Percentiles rank a stretch among this genome's conserved stretches.
phyloP scores from a whole-genome alignment of 179 eudicot genomes.

The Monotropa hypopitys region DNA sequence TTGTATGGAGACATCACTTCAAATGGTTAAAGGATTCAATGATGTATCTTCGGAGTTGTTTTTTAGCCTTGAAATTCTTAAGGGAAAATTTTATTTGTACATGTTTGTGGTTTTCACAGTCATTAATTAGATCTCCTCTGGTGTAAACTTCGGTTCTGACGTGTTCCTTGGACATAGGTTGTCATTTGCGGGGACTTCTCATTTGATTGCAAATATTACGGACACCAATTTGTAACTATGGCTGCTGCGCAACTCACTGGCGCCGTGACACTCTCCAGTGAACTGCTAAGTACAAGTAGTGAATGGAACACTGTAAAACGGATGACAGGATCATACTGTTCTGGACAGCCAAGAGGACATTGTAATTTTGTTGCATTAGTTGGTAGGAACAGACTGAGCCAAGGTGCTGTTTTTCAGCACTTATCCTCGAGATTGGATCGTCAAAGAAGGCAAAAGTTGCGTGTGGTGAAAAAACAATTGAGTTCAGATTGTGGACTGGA shows the following conservation, averaged over 20 bases:
- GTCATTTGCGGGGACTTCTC: conserved; percentile 3
- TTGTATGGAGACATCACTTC: neutral
- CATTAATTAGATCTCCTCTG: neutral
- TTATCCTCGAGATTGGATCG: conserved; percentile 18
- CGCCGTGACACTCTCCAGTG: conserved; percentile 17
- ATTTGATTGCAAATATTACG: neutral
- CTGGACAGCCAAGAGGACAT: conserved; percentile 8
- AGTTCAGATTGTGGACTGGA: conserved; percentile 37
- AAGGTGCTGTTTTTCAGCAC: conserved; percentile 12
- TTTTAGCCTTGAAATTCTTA: neutral
- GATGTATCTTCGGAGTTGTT: neutral
- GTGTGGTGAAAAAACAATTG: conserved; percentile 15
- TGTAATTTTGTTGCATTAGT: conserved; percentile 9
- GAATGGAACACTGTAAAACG: conserved; percentile 20
- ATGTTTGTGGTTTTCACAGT: neutral
- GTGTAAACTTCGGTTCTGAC: neutral
- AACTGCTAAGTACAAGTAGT: conserved; percentile 15
- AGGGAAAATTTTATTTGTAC: neutral
- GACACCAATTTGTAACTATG: conserved; percentile 5
- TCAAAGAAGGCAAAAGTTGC: conserved; percentile 22
- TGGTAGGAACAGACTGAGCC: conserved; percentile 10
- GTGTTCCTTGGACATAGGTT: neutral
- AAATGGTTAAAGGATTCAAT: neutral
- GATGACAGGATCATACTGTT: conserved; percentile 7
- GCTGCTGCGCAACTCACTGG: conserved; percentile 22